Conservation (phyloP, 306 rosid genomes). For the Rosa rugosa region DNA sequence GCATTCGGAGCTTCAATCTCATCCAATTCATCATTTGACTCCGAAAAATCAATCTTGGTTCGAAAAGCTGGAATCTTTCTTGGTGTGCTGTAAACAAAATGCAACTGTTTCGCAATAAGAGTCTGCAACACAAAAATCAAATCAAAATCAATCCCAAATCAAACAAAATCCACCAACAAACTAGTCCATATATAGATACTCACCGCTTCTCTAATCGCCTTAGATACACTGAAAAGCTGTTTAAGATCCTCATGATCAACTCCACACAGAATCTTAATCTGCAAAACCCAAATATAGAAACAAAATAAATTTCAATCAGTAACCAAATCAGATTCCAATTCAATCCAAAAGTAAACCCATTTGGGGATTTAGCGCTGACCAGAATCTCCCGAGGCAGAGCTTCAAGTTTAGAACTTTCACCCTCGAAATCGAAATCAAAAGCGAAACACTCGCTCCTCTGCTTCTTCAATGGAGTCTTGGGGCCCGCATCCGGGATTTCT, state of each 20-base stretch:
- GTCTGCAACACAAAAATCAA: constrained; percentile 42
- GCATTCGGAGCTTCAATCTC: constrained; percentile 63
- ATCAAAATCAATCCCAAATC: constrained; percentile 14
- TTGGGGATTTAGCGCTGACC: background rate
- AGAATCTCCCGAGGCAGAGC: constrained; percentile 66
- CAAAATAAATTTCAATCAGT: background rate
- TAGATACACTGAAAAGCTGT: constrained; percentile 64
- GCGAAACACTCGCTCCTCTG: constrained; percentile 24
- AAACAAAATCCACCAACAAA: background rate
- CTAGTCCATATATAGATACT: constrained; percentile 7
- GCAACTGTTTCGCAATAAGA: constrained; percentile 44
- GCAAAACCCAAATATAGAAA: background rate
- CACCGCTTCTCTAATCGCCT: constrained; percentile 59
- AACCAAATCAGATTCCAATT: background rate
- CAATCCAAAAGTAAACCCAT: too few species aligned
- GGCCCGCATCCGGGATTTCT: constrained; percentile 30
- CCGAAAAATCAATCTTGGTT: constrained; percentile 28
- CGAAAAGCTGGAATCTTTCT: constrained; percentile 43
- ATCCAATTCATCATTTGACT: constrained; percentile 20
- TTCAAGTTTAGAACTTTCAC: constrained; percentile 45
- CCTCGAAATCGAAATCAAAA: background rate
- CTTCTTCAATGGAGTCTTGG: constrained; percentile 48
- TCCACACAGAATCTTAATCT: constrained; percentile 61
- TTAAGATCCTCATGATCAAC: constrained; percentile 74
- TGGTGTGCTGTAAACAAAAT: constrained; percentile 69